A percentile compares a stretch with the other conserved stretches of the same genome.
These are phyloP conservation scores for Gossypium gossypioides DNA, from an alignment of 441 rosid species.

Conservation along the genomic window DNA sequence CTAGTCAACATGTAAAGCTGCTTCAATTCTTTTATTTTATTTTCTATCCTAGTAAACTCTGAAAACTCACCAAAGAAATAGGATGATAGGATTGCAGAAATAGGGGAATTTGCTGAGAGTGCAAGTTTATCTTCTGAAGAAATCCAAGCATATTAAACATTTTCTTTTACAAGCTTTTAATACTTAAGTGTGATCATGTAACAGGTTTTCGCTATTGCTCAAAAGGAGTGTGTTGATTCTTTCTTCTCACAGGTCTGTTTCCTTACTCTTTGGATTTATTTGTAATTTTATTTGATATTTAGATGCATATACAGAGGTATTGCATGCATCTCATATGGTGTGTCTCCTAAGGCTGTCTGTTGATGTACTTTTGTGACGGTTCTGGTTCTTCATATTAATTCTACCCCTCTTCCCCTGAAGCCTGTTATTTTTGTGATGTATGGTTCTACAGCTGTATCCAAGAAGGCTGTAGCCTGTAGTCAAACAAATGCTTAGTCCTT, in stretches of 20 bases:
- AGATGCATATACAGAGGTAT: background rate
- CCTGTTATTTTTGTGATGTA: background rate
- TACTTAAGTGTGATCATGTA: constrained; percentile 12
- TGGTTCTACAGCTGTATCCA: background rate
- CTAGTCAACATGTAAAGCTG: background rate
- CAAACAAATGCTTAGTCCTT: background rate
- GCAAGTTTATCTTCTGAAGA: constrained; percentile 3
- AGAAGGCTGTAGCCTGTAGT: background rate
- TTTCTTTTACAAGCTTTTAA: constrained; percentile 14
- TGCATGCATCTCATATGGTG: background rate
- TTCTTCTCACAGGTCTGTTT: constrained; percentile 77
- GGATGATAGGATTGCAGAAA: background rate
- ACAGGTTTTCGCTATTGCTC: constrained; percentile 85
- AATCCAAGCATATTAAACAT: background rate
- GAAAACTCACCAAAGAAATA: background rate
- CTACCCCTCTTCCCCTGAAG: background rate
- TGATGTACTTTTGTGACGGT: background rate
- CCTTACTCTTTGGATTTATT: constrained; percentile 3
- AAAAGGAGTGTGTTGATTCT: constrained; percentile 85
- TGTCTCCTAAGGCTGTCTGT: background rate
- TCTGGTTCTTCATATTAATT: background rate
- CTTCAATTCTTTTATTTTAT: background rate
- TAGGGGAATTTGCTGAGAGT: background rate
- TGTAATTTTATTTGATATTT: constrained; percentile 8
- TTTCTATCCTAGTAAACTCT: background rate